Percentiles rank a stretch among this genome's conserved stretches.
phyloP scores from a whole-genome alignment of 2,329 filamentous ascomycete species.

The Trichoderma polysporum region DNA sequence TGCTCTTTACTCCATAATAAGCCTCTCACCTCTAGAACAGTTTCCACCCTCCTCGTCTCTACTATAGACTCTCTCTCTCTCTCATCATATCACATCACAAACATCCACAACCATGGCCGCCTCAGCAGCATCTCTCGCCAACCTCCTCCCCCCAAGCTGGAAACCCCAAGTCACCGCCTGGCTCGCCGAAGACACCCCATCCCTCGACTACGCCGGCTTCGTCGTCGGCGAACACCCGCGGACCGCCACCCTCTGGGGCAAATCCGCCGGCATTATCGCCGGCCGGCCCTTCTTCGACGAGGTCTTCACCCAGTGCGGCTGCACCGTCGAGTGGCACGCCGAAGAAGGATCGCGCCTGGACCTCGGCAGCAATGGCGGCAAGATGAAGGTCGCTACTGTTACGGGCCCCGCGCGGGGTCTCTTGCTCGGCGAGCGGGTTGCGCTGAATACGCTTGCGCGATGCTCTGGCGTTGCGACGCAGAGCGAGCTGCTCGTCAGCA shows the following conservation, averaged over 20 bases:
- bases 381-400: slow-evolving; percentile 73
- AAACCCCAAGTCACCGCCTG: slow-evolving; percentile 77
- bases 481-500: slow-evolving; percentile 54
- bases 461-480: slow-evolving; percentile 88
- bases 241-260: slow-evolving; percentile 66
- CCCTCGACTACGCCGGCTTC: slow-evolving; percentile 95
- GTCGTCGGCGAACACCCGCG: slow-evolving; percentile 75
- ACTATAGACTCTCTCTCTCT: background rate
- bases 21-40: background rate
- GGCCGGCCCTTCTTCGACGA: slow-evolving; percentile 95
- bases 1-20: background rate
- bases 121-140: slow-evolving; percentile 43
- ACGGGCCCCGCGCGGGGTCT: slow-evolving; percentile 75
- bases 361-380: slow-evolving; percentile 45
- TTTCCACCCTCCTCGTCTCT: background rate
- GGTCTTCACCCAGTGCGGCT: slow-evolving; percentile 85
- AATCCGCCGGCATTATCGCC: slow-evolving; percentile 77
- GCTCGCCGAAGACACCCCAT: slow-evolving; percentile 95
- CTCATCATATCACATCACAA: background rate
- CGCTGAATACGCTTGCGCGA: slow-evolving; percentile 83
- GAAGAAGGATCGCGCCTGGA: slow-evolving; percentile 71
- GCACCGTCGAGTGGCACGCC: slow-evolving; percentile 86
- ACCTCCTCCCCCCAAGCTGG: slow-evolving; percentile 83
- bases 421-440: slow-evolving; percentile 89
- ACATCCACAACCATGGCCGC: background rate